phyloP scores from a whole-genome alignment of 2,329 filamentous ascomycete genomes.

The Sphaerostilbella broomeana region DNA sequence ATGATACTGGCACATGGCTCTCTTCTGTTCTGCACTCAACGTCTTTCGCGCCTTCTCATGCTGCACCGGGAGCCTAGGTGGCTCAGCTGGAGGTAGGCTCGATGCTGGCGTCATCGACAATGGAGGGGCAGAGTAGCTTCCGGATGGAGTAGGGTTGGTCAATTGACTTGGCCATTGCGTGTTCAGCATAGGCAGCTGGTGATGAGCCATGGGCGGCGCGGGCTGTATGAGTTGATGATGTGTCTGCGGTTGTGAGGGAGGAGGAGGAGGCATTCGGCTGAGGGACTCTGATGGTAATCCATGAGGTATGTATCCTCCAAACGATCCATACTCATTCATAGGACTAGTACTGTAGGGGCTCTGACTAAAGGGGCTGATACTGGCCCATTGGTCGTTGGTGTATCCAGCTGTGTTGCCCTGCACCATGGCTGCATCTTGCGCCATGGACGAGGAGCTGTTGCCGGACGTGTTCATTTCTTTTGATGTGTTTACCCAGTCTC shows the following conservation, averaged over 20 bases:
- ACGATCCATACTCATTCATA: slow-evolving; percentile 61
- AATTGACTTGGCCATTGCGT: slow-evolving; percentile 78
- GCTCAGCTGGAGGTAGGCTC: slow-evolving; percentile 38
- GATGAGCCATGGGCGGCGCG: slow-evolving; percentile 43
- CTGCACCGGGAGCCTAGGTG: slow-evolving; percentile 28
- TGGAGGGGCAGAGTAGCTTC: slow-evolving; percentile 52
- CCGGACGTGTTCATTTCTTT: slow-evolving; percentile 28
- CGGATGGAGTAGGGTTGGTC: slow-evolving; percentile 54
- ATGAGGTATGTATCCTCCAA: slow-evolving; percentile 47
- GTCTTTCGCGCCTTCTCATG: slow-evolving; percentile 70
- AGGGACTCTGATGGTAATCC: slow-evolving; percentile 46
- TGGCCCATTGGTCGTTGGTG: slow-evolving; percentile 46
- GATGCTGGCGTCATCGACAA: slow-evolving; percentile 53
- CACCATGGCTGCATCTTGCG: slow-evolving; percentile 26
- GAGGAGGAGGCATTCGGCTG: slow-evolving; percentile 49
- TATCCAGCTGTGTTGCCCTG: slow-evolving; percentile 28
- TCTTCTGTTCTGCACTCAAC: slow-evolving; percentile 81
- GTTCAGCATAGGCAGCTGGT: slow-evolving; percentile 62
- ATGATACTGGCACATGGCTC: slow-evolving; percentile 89
- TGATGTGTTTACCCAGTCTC: slow-evolving; percentile 12
- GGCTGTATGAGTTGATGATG: slow-evolving; percentile 29
- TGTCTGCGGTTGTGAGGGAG: slow-evolving; percentile 27
- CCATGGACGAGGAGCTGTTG: slow-evolving; percentile 27
- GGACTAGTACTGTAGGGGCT: slow-evolving; percentile 44
- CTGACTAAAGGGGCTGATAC: slow-evolving; percentile 57